Evolutionary conservation across 257 asterid genomes (phyloP).

Genomic region (Rehmannia glutinosa): DNA sequence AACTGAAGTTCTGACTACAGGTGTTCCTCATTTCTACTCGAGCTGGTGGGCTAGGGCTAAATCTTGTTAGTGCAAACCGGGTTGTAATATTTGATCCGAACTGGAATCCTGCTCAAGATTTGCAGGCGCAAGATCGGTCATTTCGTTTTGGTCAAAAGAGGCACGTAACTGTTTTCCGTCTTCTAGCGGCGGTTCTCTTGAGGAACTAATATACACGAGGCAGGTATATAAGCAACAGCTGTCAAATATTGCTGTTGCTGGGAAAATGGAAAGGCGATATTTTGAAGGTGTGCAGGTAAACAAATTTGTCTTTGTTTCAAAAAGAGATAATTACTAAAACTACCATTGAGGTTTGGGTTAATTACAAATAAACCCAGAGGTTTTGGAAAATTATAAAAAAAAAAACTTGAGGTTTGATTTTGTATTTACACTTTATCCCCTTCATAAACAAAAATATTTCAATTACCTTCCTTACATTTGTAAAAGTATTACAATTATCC

Average conservation of each 20-base stretch:
- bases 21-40: constrained; percentile 93
- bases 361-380: too few relatives aligned
- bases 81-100: constrained; percentile 95
- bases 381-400: too few relatives aligned
- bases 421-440: too few relatives aligned
- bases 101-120: constrained; percentile 97
- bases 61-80: constrained; percentile 90
- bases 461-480: too few relatives aligned
- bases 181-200: constrained; percentile 94
- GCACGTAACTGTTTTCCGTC: constrained; percentile 87
- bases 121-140: constrained; percentile 98
- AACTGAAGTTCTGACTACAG: constrained; percentile 31
- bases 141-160: constrained; percentile 90
- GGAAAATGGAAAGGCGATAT: constrained; percentile 83
- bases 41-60: constrained; percentile 97
- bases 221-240: constrained; percentile 95
- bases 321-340: too few relatives aligned
- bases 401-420: too few relatives aligned
- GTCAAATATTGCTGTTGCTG: constrained; percentile 87
- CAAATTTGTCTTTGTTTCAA: background rate
- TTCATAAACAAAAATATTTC: too few relatives aligned
- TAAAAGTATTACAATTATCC: too few relatives aligned
- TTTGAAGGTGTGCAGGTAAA: constrained; percentile 95
- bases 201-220: constrained; percentile 86
- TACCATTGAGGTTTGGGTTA: too few relatives aligned